These are phyloP conservation scores for Pseudogymnoascus sp. DNA, from an alignment of 2,329 filamentous ascomycete genomes.

Conservation along the genomic window DNA sequence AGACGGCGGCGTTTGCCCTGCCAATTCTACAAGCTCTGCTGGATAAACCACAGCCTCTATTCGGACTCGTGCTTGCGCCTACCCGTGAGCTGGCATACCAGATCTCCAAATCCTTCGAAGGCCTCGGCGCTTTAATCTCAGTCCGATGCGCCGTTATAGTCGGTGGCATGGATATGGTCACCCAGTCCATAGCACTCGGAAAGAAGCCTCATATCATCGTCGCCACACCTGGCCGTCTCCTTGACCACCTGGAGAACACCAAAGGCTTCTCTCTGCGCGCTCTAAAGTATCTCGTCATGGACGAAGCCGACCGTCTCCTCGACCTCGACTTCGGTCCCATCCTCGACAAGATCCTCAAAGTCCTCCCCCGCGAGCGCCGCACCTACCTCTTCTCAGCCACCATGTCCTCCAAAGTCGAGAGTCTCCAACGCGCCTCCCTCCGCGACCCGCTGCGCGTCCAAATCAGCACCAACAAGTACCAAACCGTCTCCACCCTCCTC, in stretches of 20 bases:
- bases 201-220: slow-evolving; percentile 94
- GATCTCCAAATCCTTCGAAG: slow-evolving; percentile 81
- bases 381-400: slow-evolving; percentile 94
- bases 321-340: slow-evolving; percentile 92
- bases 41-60: slow-evolving; percentile 76
- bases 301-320: slow-evolving; percentile 84
- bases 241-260: slow-evolving; percentile 93
- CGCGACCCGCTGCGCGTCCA: slow-evolving; percentile 76
- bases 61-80: slow-evolving; percentile 83
- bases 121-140: slow-evolving; percentile 78
- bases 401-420: slow-evolving; percentile 89
- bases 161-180: slow-evolving; percentile 92
- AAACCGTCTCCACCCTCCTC: slow-evolving; percentile 81
- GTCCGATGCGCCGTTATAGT: slow-evolving; percentile 80
- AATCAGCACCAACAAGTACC: slow-evolving; percentile 75
- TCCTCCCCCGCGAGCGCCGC: slow-evolving; percentile 66
- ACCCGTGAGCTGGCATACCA: slow-evolving; percentile 91
- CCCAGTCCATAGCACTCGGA: slow-evolving; percentile 82
- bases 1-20: slow-evolving; percentile 89
- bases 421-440: slow-evolving; percentile 79
- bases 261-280: slow-evolving; percentile 83
- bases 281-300: slow-evolving; percentile 86
- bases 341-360: slow-evolving; percentile 87
- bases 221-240: slow-evolving; percentile 77
- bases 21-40: slow-evolving; percentile 70